Conservation (phyloP, 371 early-diverging fungal species). For the Mortierella sp. region DNA sequence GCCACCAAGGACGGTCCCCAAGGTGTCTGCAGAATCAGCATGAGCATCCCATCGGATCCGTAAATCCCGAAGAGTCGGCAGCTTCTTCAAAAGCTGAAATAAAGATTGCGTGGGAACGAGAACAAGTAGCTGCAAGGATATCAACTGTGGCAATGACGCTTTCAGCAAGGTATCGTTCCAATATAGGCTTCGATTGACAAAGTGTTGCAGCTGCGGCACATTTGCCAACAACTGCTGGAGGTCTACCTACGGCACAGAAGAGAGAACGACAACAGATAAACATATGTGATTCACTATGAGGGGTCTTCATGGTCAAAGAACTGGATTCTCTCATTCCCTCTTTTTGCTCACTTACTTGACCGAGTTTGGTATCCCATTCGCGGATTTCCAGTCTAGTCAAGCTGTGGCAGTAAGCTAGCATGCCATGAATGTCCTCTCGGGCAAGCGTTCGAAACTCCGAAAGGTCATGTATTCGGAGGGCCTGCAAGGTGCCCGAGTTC, state of each 20-base stretch:
- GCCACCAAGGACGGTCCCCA: neutral
- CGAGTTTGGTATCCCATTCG: too few species aligned
- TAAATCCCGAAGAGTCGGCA: neutral
- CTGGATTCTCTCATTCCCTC: too few species aligned
- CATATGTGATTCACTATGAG: neutral
- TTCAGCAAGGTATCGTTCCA: neutral
- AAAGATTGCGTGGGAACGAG: neutral
- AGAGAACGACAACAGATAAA: neutral
- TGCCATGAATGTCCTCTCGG: neutral
- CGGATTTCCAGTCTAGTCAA: neutral
- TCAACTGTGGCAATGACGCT: neutral
- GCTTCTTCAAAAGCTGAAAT: neutral
- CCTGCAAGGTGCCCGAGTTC: neutral
- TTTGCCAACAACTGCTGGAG: neutral
- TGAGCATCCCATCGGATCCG: neutral
- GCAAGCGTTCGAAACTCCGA: neutral
- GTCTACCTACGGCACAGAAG: neutral
- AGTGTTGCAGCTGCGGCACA: neutral
- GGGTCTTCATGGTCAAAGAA: too few species aligned
- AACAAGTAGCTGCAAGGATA: neutral
- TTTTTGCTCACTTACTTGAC: neutral
- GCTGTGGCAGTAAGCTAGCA: neutral
- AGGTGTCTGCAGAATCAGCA: neutral
- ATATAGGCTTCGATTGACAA: neutral
- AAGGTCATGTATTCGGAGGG: neutral